phyloP scores from a whole-genome alignment of 345 rosid genomes.

The Hibiscus trionum region DNA sequence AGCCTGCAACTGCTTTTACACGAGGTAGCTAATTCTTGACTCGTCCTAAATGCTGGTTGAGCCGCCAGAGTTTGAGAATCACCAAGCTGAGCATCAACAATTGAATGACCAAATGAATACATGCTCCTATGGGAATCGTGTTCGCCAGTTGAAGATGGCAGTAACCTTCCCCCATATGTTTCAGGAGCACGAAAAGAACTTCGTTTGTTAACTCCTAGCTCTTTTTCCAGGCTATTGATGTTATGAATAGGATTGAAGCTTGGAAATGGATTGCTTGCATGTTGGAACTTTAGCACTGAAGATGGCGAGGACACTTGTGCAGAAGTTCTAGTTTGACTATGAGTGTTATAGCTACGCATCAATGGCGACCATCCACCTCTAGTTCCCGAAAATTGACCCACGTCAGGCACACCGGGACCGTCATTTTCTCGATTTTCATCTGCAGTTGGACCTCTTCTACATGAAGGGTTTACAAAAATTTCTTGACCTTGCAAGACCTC shows the following conservation, averaged over 20 bases:
- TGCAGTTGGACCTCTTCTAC: conserved; percentile 22
- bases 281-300: conserved; percentile 62
- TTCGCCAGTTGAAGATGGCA: conserved; percentile 12
- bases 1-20: conserved; percentile 80
- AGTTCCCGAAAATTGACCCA: conserved; percentile 32
- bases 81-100: conserved; percentile 22
- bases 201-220: conserved; percentile 8
- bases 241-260: conserved; percentile 13
- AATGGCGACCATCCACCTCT: conserved; percentile 50
- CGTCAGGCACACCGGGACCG: conserved; percentile 26
- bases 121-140: conserved; percentile 5
- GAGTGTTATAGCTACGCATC: conserved; percentile 35
- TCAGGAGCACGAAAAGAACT: conserved; percentile 13
- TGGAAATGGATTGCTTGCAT: conserved; percentile 22
- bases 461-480: conserved; percentile 49
- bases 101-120: conserved; percentile 15
- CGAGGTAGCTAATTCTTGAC: conserved; percentile 36
- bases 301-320: conserved; percentile 58
- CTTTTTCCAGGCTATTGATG: conserved; percentile 20
- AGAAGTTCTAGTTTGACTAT: conserved; percentile 12
- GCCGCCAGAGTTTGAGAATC: conserved; percentile 22
- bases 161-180: conserved; percentile 18
- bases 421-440: conserved; percentile 34
- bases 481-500: conserved; percentile 99
- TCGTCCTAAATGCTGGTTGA: conserved; percentile 22